phyloP scores from a whole-genome alignment of 2,329 filamentous ascomycete genomes.

The Cladosporium phlei region DNA sequence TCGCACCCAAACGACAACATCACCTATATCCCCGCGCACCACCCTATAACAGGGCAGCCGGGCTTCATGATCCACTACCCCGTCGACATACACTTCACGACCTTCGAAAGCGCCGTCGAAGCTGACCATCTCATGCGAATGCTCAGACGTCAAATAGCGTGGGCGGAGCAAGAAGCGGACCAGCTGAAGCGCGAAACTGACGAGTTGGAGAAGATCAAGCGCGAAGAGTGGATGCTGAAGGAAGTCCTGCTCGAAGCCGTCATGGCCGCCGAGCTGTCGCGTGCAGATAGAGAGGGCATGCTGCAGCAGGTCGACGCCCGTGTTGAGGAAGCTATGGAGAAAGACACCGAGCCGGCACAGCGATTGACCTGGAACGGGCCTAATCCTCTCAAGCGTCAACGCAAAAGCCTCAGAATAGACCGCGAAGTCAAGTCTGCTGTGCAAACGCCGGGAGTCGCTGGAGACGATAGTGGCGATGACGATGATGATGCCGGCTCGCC shows the following conservation, averaged over 20 bases:
- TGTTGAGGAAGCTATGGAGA: conserved; percentile 32
- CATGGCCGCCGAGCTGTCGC: conserved; percentile 63
- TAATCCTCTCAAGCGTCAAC: conserved; percentile 13
- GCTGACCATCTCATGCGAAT: conserved; percentile 64
- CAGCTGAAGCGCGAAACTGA: conserved; percentile 61
- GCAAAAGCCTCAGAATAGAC: neutral
- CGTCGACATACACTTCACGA: conserved; percentile 57
- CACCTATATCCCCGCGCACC: conserved; percentile 54
- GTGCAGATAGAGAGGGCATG: conserved; percentile 28
- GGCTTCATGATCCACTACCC: conserved; percentile 49
- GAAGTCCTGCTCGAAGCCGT: conserved; percentile 73
- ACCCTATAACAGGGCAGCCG: conserved; percentile 53
- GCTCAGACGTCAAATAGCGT: conserved; percentile 61
- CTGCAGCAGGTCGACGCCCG: conserved; percentile 32
- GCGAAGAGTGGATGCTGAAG: conserved; percentile 73
- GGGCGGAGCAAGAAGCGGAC: conserved; percentile 65
- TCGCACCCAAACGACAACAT: conserved; percentile 50
- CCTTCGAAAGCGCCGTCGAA: conserved; percentile 60
- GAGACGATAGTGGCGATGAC: conserved; percentile 13
- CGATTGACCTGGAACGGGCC: conserved; percentile 26
- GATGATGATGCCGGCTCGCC: conserved; percentile 21
- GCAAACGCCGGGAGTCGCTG: conserved; percentile 9
- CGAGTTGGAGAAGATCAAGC: conserved; percentile 60
- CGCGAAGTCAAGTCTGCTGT: conserved; percentile 5
- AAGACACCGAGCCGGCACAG: conserved; percentile 34